Conservation (phyloP, 352 stramenopile species). For the Peronospora belbahrii region DNA sequence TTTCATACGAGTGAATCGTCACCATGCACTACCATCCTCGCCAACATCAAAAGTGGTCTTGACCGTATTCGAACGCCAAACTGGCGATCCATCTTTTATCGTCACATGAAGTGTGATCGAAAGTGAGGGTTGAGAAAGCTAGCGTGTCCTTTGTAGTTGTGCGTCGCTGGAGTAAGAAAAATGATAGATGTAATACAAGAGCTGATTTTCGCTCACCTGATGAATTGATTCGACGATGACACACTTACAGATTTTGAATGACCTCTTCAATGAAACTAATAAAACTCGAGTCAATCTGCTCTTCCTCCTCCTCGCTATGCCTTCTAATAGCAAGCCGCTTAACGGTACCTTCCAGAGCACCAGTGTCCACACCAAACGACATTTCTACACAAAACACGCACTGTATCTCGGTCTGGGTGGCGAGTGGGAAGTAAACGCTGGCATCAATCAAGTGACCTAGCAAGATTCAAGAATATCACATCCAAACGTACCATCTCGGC, state of each 20-base stretch:
- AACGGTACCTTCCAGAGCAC: conserved; percentile 49
- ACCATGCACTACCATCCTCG: conserved; percentile 56
- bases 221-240: conserved; percentile 16
- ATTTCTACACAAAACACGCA: conserved; percentile 81
- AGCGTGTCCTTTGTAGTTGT: conserved; percentile 8
- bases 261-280: conserved; percentile 77
- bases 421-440: neutral
- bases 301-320: conserved; percentile 49
- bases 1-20: conserved; percentile 54
- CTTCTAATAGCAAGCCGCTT: conserved; percentile 64
- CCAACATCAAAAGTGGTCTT: conserved; percentile 42
- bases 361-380: conserved; percentile 51
- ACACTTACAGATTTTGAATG: conserved; percentile 52
- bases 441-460: conserved; percentile 2
- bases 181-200: conserved; percentile 22
- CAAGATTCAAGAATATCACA: neutral
- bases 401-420: conserved; percentile 53
- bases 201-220: conserved; percentile 13
- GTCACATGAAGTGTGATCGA: conserved; percentile 50
- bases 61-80: conserved; percentile 58
- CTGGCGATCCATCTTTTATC: conserved; percentile 66
- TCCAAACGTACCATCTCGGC: conserved; percentile 59
- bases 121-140: conserved; percentile 6
- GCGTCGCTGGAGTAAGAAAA: conserved; percentile 15
- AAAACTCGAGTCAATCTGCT: conserved; percentile 82